A percentile compares a stretch with the other conserved stretches of the same genome.
Conservation (phyloP, 176 grass and related monocot species). For the Alopecurus myosuroides region DNA sequence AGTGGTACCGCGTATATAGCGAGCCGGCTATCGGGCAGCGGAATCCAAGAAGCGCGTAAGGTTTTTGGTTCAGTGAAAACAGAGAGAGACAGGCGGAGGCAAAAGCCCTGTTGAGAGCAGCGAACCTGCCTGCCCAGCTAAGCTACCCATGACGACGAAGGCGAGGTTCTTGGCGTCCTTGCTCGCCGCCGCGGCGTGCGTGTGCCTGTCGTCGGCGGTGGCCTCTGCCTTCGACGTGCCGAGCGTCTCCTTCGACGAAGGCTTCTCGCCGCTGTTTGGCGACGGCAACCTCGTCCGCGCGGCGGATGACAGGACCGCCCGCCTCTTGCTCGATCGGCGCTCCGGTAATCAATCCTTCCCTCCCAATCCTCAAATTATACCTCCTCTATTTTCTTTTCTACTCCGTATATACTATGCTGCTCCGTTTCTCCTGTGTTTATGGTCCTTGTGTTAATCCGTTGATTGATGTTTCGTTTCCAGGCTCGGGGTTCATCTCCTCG, state of each 20-base stretch:
- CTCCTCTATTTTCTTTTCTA: too few relatives aligned
- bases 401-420: too few relatives aligned
- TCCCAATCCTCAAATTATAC: neutral
- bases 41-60: conserved; percentile 12
- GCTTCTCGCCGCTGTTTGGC: conserved; percentile 77
- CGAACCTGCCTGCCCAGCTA: neutral
- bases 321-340: conserved; percentile 65
- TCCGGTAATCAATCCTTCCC: conserved; percentile 34
- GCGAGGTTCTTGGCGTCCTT: conserved; percentile 5
- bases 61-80: neutral
- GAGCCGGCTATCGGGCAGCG: neutral
- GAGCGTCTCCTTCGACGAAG: conserved; percentile 51
- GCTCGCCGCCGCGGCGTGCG: conserved; percentile 13
- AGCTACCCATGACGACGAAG: conserved; percentile 24
- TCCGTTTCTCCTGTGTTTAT: neutral
- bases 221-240: conserved; percentile 46
- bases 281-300: conserved; percentile 63
- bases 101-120: neutral
- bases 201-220: neutral
- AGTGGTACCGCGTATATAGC: conserved; percentile 38
- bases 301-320: conserved; percentile 34
- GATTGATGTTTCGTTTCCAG: neutral
- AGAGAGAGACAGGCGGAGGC: neutral
- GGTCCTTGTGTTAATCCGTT: neutral
- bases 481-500: conserved; percentile 82